Base-by-base conservation (phyloP, 169 alveolate species). In the Eimeria brunetti region DNA sequence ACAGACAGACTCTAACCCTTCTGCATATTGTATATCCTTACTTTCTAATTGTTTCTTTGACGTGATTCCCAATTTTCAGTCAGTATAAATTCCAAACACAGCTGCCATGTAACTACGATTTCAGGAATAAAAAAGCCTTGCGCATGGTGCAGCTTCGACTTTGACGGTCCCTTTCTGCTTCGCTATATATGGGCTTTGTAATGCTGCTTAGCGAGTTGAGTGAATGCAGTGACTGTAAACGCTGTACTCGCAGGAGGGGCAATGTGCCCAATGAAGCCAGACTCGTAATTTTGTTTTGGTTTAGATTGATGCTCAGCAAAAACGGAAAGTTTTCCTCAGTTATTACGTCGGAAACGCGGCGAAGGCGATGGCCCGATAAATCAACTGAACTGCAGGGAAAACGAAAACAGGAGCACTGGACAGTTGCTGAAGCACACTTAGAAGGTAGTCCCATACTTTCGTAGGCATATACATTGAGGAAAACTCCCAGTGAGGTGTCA, bases 291-390 rank as follows among this genome's bases (percentile, higher is more conserved):
- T 56, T 46, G 71, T 92, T 92, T 49, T 80, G 88, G 67, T 67
- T 88, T 58, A 92, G 67, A 49, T 64, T 30, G 49, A 92, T 56
- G 51, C 84, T 60, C 36, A 20, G 53, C 53, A 92, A 18, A 71
- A 60, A 71, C 24, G 96, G 96, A 64, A 92, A 92, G 38, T 83
- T 80, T n/a, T 73, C 86, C 78, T 88, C 81, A 8, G 62, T 83
- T 22, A 92, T 49, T n/a, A 83, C 80, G 62, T 83, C 96, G 22
- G 92, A 88, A 8, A 92, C 41, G 33, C 67, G 88, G 27, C 93
- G 96, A 12, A 92, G 92, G 53, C 53, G 78, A 53, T 80, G 88
- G 27, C 89, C 93, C 30, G 90, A 49, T 44, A 92, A 46, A 76
- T 92, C 96, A 6, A 92, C 53, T 30, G 93, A 92, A 36, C 96